Evolutionary conservation across 2,329 filamentous ascomycete species (phyloP), one percentile per base, ranked within the genome.

Genomic region (Hypoxylon sp.): DNA sequence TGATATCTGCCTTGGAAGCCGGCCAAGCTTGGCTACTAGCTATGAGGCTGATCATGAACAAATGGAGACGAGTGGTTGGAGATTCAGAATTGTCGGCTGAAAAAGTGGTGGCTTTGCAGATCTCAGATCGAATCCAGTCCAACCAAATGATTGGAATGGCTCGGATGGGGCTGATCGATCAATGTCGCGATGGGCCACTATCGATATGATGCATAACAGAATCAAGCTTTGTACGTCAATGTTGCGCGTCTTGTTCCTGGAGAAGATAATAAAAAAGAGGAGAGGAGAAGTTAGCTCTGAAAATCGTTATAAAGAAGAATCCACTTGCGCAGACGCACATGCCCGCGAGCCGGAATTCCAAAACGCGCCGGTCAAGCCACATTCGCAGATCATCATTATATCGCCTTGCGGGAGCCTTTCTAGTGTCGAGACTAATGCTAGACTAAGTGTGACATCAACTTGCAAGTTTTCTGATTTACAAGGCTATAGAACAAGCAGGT

Each of bases 311-410:
- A 41, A 65, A 63, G 41, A 46, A 58, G 55, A 63, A 63, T 63
- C 68, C 68, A 70, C 68, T 67, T 38, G 19, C 13, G 30, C 19
- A 55, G 23, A 50, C 32, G 48, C 36, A 55, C 53, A 59, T 61
- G 50, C 63, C 66, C 55, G 60, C 48, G 41, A 60, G 48, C 56
- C 50, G 23, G 57, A 60, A 61, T 67, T 69, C 48, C 60, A 62
- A 69, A 67, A 67, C 63, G 53, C 59, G 61, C 68, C 68, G 61
- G 61, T 36, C 65, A 70, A 70, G 68, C 65, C 62, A 68, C 65
- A 28, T 25, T 49, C 48, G 68, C 62, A 63, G 65, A 68, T 68
- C 61, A 17, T 68, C 68, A 70, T 68, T 55, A 65, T 43, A 49
- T 55, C 60, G 46, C 43, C 56, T 41, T 63, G 46, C 52, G 13